A percentile compares a stretch with the other conserved stretches of the same genome.
phyloP scores from a whole-genome alignment of 768 basidiomycete species.

The Paxillus rubicundulus region DNA sequence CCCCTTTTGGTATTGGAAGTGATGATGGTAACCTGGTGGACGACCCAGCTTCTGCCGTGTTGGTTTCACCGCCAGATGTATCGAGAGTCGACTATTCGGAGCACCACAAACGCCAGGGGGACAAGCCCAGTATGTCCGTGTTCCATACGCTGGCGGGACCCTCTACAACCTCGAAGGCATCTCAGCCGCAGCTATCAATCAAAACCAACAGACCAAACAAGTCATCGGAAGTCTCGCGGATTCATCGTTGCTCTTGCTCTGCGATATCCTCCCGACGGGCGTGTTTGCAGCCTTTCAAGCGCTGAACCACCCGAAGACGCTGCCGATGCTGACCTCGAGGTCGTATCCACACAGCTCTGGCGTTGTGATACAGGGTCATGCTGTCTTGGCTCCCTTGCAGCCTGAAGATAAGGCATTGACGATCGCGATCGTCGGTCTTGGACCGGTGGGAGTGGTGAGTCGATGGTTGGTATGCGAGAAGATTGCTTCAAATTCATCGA shows the following conservation, averaged over 20 bases:
- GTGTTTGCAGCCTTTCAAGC: slow-evolving; percentile 74
- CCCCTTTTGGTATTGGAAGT: not conserved
- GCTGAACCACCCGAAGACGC: slow-evolving; percentile 67
- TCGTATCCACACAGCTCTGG: slow-evolving; percentile 51
- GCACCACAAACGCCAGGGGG: slow-evolving; percentile 64
- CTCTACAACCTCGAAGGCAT: slow-evolving; percentile 60
- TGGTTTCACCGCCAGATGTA: slow-evolving; percentile 72
- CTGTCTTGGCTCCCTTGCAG: slow-evolving; percentile 28
- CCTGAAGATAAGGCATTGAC: slow-evolving; percentile 52
- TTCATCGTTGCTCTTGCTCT: slow-evolving; percentile 65
- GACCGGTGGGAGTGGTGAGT: slow-evolving; percentile 70
- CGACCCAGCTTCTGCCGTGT: slow-evolving; percentile 59
- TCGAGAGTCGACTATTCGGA: slow-evolving; percentile 61
- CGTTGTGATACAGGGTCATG: slow-evolving; percentile 2
- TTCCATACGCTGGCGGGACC: slow-evolving; percentile 79
- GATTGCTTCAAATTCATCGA: not conserved
- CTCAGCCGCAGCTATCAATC: slow-evolving; percentile 16
- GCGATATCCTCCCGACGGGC: slow-evolving; percentile 79
- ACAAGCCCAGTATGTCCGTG: slow-evolving; percentile 77
- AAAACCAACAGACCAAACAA: slow-evolving; percentile 31
- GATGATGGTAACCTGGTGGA: not conserved
- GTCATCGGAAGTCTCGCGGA: slow-evolving; percentile 49
- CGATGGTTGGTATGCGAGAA: not conserved
- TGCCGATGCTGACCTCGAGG: slow-evolving; percentile 54
- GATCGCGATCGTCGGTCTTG: slow-evolving; percentile 69